These are phyloP conservation scores for Colletotrichum orbiculare DNA, from an alignment of 2,329 filamentous ascomycete species.

Conservation along the genomic window DNA sequence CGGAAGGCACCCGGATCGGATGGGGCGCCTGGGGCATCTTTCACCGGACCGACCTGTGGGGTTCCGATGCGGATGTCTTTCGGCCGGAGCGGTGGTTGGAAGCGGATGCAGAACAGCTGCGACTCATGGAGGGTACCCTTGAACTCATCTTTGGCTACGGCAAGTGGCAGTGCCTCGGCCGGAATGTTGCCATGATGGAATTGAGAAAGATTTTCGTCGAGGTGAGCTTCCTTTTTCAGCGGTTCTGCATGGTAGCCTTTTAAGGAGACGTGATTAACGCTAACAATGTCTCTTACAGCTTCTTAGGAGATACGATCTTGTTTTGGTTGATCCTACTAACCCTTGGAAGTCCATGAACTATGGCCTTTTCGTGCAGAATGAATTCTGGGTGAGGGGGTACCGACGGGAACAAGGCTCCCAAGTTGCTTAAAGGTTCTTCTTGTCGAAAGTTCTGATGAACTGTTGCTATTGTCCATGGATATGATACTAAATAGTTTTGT, in stretches of 20 bases:
- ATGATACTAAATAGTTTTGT: too few species aligned
- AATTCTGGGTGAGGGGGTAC: constrained; percentile 17
- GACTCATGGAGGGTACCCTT: constrained; percentile 48
- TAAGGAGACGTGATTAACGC: too few species aligned
- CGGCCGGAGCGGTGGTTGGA: constrained; percentile 37
- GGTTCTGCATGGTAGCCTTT: not conserved
- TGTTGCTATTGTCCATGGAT: not conserved
- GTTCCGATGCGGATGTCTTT: constrained; percentile 24
- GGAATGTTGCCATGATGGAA: constrained; percentile 52
- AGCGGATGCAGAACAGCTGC: constrained; percentile 43
- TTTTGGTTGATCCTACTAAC: constrained; percentile 43
- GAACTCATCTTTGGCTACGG: constrained; percentile 55
- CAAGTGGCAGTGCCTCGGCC: constrained; percentile 51
- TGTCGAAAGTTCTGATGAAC: not conserved
- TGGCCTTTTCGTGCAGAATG: constrained; percentile 12
- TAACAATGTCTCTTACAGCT: constrained; percentile 38
- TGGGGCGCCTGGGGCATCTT: constrained; percentile 50
- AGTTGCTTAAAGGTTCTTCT: not conserved
- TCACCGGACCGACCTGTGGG: constrained; percentile 28
- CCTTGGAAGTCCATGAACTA: constrained; percentile 42
- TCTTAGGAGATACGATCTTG: constrained; percentile 44
- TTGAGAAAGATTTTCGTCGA: constrained; percentile 44
- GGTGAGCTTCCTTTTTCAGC: constrained; percentile 40
- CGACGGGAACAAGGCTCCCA: not conserved
- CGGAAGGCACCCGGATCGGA: constrained; percentile 46